These are phyloP conservation scores for Madurella fahalii DNA, from an alignment of 2,329 filamentous ascomycete genomes.

Conservation along the genomic window DNA sequence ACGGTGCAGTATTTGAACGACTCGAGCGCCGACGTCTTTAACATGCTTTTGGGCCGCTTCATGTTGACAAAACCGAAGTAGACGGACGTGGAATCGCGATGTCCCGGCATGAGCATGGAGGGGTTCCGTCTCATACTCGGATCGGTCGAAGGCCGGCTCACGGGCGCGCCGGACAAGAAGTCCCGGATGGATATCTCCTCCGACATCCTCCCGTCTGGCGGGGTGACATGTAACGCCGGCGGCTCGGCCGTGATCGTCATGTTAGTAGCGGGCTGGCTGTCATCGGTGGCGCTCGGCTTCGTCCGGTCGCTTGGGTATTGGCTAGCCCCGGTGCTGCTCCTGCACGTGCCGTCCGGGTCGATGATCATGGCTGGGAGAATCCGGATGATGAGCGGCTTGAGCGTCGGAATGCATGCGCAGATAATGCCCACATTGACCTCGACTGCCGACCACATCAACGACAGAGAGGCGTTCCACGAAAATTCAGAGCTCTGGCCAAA, in stretches of 20 bases:
- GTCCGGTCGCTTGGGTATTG: conserved; percentile 12
- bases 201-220: conserved; percentile 5
- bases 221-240: neutral
- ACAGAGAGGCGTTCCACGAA: conserved; percentile 72
- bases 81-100: conserved; percentile 29
- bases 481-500: conserved; percentile 54
- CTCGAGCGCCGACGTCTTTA: conserved; percentile 58
- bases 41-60: conserved; percentile 64
- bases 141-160: neutral
- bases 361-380: conserved; percentile 55
- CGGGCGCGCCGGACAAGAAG: conserved; percentile 16
- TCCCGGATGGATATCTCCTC: conserved; percentile 23
- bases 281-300: conserved; percentile 21
- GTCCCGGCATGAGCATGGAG: neutral
- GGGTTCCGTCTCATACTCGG: neutral
- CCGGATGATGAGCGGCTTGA: conserved; percentile 77
- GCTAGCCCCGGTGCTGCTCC: conserved; percentile 28
- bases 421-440: conserved; percentile 89
- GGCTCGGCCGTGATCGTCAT: neutral
- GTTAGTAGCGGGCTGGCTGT: conserved; percentile 14
- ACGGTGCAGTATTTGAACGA: conserved; percentile 68
- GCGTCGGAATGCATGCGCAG: conserved; percentile 84
- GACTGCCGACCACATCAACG: conserved; percentile 90
- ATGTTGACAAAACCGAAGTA: conserved; percentile 79
- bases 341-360: conserved; percentile 44